A percentile compares a stretch with the other conserved stretches of the same genome.
Conservation (phyloP, 2,329 filamentous ascomycete species). For the Colletotrichum cereale region DNA sequence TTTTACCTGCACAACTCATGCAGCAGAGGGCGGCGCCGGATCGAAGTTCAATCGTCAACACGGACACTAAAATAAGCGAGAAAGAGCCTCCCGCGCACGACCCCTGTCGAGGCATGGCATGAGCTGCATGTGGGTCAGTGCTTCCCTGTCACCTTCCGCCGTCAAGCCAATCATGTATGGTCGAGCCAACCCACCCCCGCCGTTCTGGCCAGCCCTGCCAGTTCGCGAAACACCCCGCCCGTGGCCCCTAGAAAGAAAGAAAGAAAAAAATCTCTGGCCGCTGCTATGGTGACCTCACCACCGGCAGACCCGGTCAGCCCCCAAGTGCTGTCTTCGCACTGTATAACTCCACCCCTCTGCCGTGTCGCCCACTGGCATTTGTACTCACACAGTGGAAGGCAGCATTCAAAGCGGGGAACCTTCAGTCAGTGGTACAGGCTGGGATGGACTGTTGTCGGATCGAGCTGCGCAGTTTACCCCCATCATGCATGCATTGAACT, state of each 20-base stretch:
- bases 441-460: slow-evolving; percentile 25
- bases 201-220: slow-evolving; percentile 40
- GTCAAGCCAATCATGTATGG: slow-evolving; percentile 10
- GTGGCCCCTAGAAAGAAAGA: slow-evolving; percentile 34
- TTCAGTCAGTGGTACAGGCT: neutral
- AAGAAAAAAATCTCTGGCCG: slow-evolving; percentile 20
- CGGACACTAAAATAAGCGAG: slow-evolving; percentile 43
- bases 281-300: slow-evolving; percentile 36
- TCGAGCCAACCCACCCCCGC: slow-evolving; percentile 30
- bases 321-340: neutral
- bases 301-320: slow-evolving; percentile 9
- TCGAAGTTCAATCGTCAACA: slow-evolving; percentile 33
- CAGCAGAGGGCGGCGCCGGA: slow-evolving; percentile 45
- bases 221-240: slow-evolving; percentile 34
- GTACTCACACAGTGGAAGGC: neutral
- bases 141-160: slow-evolving; percentile 23
- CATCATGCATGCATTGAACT: slow-evolving; percentile 26
- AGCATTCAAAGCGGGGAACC: slow-evolving; percentile 16
- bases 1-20: slow-evolving; percentile 1
- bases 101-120: slow-evolving; percentile 42
- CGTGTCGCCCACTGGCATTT: neutral
- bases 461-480: slow-evolving; percentile 21
- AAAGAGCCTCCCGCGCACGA: slow-evolving; percentile 42
- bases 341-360: neutral
- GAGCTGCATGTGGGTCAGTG: slow-evolving; percentile 33